Evolutionary conservation across 2,329 filamentous ascomycete genomes (phyloP).

Genomic region (Cyanodermella asteris): DNA sequence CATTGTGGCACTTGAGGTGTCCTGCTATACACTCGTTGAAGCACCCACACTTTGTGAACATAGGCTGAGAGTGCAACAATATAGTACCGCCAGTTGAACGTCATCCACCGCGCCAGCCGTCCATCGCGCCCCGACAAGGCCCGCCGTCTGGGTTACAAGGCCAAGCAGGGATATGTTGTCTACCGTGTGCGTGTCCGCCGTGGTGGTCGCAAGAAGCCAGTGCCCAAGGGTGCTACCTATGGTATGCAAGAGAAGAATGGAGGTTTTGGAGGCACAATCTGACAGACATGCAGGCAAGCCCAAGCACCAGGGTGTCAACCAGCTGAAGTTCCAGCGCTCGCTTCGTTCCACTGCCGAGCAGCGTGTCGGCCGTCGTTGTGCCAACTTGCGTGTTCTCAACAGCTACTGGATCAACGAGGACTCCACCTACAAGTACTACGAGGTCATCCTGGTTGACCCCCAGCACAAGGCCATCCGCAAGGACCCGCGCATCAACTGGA

Average conservation of each 20-base stretch:
- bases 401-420: conserved; percentile 99
- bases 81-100: conserved; percentile 99
- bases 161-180: conserved; percentile 99
- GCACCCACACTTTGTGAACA: no score
- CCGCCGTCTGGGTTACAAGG: conserved; percentile 99
- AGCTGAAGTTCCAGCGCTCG: conserved; percentile 99
- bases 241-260: conserved; percentile 37
- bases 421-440: conserved; percentile 99
- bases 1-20: conserved; percentile 28
- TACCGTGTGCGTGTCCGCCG: conserved; percentile 97
- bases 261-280: conserved; percentile 8
- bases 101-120: conserved; percentile 96
- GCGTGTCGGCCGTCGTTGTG: conserved; percentile 97
- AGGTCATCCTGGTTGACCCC: conserved; percentile 98
- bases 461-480: conserved; percentile 99
- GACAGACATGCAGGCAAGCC: conserved; percentile 70
- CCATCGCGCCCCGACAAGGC: conserved; percentile 99
- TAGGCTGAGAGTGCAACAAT: conserved; percentile 99
- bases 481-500: conserved; percentile 99
- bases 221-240: conserved; percentile 94
- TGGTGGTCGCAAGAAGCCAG: conserved; percentile 95
- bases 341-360: conserved; percentile 96
- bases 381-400: conserved; percentile 98
- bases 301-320: conserved; percentile 99
- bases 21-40: conserved; percentile 98